Evolutionary conservation across 1,284 basidiomycete genomes (phyloP).

Genomic region (Cutaneotrichosporon sp.): DNA sequence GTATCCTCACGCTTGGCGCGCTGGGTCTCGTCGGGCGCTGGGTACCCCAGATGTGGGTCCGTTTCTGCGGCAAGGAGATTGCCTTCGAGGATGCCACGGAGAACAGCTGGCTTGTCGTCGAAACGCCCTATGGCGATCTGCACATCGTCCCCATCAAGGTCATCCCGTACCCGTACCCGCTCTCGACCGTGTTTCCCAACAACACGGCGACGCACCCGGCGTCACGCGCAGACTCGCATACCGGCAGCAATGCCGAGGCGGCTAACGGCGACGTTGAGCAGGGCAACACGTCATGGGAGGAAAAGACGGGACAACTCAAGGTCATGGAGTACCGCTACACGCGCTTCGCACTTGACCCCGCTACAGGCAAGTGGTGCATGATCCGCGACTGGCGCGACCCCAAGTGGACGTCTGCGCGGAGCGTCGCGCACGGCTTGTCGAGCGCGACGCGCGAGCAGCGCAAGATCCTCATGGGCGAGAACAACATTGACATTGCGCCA

Average conservation of each 20-base stretch:
- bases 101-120: slow-evolving; percentile 75
- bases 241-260: slow-evolving; percentile 13
- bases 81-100: slow-evolving; percentile 69
- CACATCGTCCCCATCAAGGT: slow-evolving; percentile 66
- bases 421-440: slow-evolving; percentile 62
- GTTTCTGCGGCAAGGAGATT: slow-evolving; percentile 75
- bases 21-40: slow-evolving; percentile 83
- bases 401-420: slow-evolving; percentile 61
- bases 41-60: slow-evolving; percentile 86
- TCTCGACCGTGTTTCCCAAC: slow-evolving; percentile 68
- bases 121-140: slow-evolving; percentile 79
- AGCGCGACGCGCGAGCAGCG: slow-evolving; percentile 60
- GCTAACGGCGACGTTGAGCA: slow-evolving; percentile 41
- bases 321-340: slow-evolving; percentile 69
- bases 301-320: slow-evolving; percentile 53
- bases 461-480: slow-evolving; percentile 70
- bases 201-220: background rate
- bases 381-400: slow-evolving; percentile 90
- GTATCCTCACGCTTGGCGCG: slow-evolving; percentile 66
- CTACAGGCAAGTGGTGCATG: slow-evolving; percentile 75
- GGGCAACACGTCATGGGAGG: slow-evolving; percentile 42
- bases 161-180: slow-evolving; percentile 67
- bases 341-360: slow-evolving; percentile 80
- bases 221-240: slow-evolving; percentile 15
- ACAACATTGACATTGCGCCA: slow-evolving; percentile 84